Base-by-base conservation (phyloP, 1,284 basidiomycete species). In the Cryptococcus deneoformans region DNA sequence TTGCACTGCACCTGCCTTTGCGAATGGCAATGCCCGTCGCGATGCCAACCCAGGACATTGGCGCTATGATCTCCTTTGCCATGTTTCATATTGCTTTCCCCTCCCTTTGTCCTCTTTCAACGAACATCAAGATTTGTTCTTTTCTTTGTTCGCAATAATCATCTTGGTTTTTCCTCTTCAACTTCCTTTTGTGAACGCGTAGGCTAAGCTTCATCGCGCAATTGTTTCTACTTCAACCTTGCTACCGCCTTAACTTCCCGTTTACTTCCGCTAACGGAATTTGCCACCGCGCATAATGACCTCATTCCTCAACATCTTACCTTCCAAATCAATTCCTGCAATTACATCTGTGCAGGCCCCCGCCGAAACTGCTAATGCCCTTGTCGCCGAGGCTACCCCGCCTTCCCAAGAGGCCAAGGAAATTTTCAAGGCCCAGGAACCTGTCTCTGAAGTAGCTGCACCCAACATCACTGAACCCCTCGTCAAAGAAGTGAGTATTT, bases 321-420 rank as follows among this genome's bases (percentile, higher is more conserved):
- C 53, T 52, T n/a, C 52, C 37, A 9, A 42, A 49, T 12, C 50
- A 53, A 40, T 52, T 54, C 20, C 20, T 20, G 20, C 20, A 20
- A 20, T 20, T 20, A 20, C 20, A 20, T 20, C 20, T 20, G 20
- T 20, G 20, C 20, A 20, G 20, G 20, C 20, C 20, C 29, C 50
- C 29, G 44, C 53, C 46, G 60, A 56, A 37, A 63, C 46, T 46
- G 42, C 54, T 44, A 59, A 61, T 20, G 49, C 52, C 40, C 50
- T 59, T 34, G 63, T 59, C 5, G 56, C 54, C 5, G 58, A 56
- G 36, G 45, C 64, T 9, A 67, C 64, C 38, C 60, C 62, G 11
- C 50, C 65, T 48, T 58, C 69, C 0, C 57, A 65, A 10, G 63
- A 66, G 57, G 63, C 62, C 55, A 63, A 66, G 45, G 58, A 60